Conservation (phyloP, 2,329 filamentous ascomycete genomes). For the Cercospora brassicicola region DNA sequence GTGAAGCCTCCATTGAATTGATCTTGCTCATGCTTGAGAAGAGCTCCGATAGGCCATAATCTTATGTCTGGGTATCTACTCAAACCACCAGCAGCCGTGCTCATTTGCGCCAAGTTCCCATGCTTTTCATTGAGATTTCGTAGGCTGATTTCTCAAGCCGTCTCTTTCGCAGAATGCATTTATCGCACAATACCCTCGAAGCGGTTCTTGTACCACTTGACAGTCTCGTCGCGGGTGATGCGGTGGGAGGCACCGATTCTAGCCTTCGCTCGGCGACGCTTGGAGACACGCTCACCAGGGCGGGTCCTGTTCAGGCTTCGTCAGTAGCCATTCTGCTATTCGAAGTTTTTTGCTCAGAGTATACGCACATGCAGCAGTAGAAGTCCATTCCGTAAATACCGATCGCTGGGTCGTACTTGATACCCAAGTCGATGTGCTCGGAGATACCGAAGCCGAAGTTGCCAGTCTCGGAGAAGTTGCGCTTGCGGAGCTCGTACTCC, state of each 20-base stretch:
- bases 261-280: conserved; percentile 87
- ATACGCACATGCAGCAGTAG: conserved; percentile 95
- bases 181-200: conserved; percentile 99
- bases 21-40: conserved; percentile 40
- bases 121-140: conserved; percentile 25
- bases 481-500: conserved; percentile 99
- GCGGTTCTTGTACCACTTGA: conserved; percentile 96
- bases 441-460: conserved; percentile 99
- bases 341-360: not conserved
- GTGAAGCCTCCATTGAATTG: conserved; percentile 41
- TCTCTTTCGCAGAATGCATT: conserved; percentile 46
- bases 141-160: conserved; percentile 15
- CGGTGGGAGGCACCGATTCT: conserved; percentile 83
- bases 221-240: conserved; percentile 91
- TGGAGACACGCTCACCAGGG: conserved; percentile 95
- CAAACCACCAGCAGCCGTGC: conserved; percentile 29
- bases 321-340: conserved; percentile 13
- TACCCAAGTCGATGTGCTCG: conserved; percentile 99
- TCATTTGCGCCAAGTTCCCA: conserved; percentile 30
- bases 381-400: conserved; percentile 99
- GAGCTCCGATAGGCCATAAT: conserved; percentile 42
- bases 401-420: conserved; percentile 99
- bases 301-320: conserved; percentile 64
- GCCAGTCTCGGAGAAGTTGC: conserved; percentile 99
- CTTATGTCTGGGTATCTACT: conserved; percentile 33